Percentiles rank a stretch among this genome's conserved stretches.
These are phyloP conservation scores for Magnolia changhungtana DNA, from an alignment of 164 flowering plant species.

Conservation along the genomic window DNA sequence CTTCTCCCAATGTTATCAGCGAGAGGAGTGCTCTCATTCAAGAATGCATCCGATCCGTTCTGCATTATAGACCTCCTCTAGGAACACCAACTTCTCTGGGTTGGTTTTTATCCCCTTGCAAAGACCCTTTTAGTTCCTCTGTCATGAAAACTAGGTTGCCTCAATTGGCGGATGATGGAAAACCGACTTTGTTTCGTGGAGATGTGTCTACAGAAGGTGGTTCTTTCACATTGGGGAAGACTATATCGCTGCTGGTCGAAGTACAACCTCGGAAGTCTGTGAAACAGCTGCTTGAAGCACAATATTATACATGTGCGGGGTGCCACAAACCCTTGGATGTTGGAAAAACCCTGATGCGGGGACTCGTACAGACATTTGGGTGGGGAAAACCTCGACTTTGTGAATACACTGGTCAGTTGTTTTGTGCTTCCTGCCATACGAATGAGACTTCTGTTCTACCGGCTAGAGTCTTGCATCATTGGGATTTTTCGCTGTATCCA, in stretches of 20 bases:
- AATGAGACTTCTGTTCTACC: slow-evolving; percentile 91
- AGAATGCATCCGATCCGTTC: slow-evolving; percentile 71
- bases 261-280: slow-evolving; percentile 52
- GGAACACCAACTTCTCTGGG: slow-evolving; percentile 46
- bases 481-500: slow-evolving; percentile 84
- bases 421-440: slow-evolving; percentile 84
- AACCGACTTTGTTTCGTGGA: slow-evolving; percentile 9
- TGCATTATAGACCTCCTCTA: slow-evolving; percentile 40
- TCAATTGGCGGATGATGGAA: neutral
- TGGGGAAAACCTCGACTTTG: slow-evolving; percentile 96
- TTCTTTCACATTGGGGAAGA: slow-evolving; percentile 54
- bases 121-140: slow-evolving; percentile 35
- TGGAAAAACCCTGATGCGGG: slow-evolving; percentile 55
- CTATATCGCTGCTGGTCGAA: slow-evolving; percentile 75
- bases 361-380: slow-evolving; percentile 68
- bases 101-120: slow-evolving; percentile 71
- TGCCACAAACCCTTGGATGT: slow-evolving; percentile 74
- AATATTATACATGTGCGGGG: slow-evolving; percentile 81
- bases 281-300: slow-evolving; percentile 76
- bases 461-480: slow-evolving; percentile 81
- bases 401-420: slow-evolving; percentile 88
- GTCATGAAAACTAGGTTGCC: slow-evolving; percentile 23
- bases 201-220: slow-evolving; percentile 22
- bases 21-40: slow-evolving; percentile 86
- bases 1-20: slow-evolving; percentile 74